Percentiles rank a stretch among this genome's conserved stretches.
Evolutionary conservation across 306 rosid species (phyloP).

Genomic region (Gleditsia sinensis): DNA sequence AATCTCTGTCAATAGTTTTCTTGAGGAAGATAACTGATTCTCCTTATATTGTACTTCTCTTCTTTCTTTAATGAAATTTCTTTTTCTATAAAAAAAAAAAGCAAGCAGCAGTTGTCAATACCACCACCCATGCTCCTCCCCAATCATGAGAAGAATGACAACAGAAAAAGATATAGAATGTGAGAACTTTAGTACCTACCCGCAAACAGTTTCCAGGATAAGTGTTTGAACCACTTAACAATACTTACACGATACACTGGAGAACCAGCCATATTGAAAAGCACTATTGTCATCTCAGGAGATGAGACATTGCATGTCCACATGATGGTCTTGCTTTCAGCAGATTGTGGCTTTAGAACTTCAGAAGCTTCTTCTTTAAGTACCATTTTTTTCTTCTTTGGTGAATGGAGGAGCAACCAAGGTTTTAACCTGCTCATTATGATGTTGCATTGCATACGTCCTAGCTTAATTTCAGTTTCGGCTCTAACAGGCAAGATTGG

Average conservation of each 20-base stretch:
- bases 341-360: conserved; percentile 56
- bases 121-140: background rate
- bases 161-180: background rate
- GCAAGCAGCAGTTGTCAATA: background rate
- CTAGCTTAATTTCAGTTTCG: conserved; percentile 85
- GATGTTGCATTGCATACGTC: conserved; percentile 73
- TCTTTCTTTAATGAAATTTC: too few relatives aligned
- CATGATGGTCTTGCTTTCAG: conserved; percentile 53
- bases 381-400: conserved; percentile 74
- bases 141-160: background rate
- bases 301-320: conserved; percentile 87
- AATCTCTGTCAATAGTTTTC: too few relatives aligned
- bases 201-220: conserved; percentile 18
- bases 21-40: too few relatives aligned
- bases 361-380: conserved; percentile 62
- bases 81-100: too few relatives aligned
- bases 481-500: conserved; percentile 60
- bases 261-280: conserved; percentile 59
- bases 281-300: conserved; percentile 73
- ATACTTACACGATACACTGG: conserved; percentile 79
- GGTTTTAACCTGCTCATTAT: conserved; percentile 72
- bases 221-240: conserved; percentile 29
- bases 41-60: too few relatives aligned
- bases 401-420: conserved; percentile 66
- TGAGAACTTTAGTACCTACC: background rate